Percentiles rank a stretch among this genome's conserved stretches.
Evolutionary conservation across 2,329 filamentous ascomycete genomes (phyloP).

Genomic region (Claviceps pazoutovae): DNA sequence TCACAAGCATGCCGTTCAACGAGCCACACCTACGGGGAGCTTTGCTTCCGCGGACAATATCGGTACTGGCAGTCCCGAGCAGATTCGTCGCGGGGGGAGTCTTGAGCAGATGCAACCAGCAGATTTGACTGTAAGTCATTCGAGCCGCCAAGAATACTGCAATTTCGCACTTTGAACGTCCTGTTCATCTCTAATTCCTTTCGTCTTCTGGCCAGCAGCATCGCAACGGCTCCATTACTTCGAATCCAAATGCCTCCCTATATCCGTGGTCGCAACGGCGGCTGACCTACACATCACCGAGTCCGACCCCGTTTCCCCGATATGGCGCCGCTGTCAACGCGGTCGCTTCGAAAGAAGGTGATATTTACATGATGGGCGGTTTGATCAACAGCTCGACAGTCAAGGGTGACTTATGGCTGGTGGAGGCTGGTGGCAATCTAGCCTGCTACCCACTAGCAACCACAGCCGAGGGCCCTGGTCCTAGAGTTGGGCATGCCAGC

Average conservation of each 20-base stretch:
- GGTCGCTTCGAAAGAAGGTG: conserved; percentile 85
- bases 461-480: conserved; percentile 84
- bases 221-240: conserved; percentile 36
- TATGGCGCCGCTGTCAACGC: conserved; percentile 96
- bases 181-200: not conserved
- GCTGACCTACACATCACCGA: conserved; percentile 69
- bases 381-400: conserved; percentile 90
- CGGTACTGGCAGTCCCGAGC: conserved; percentile 49
- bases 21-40: conserved; percentile 64
- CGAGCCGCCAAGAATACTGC: not conserved
- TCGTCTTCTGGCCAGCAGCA: conserved; percentile 24
- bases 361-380: conserved; percentile 95
- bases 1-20: conserved; percentile 34
- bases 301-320: conserved; percentile 80
- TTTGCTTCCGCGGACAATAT: conserved; percentile 54
- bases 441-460: conserved; percentile 85
- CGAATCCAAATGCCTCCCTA: conserved; percentile 59
- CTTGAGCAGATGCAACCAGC: conserved; percentile 31
- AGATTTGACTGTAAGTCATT: conserved; percentile 28
- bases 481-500: conserved; percentile 86
- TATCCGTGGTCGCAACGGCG: conserved; percentile 94
- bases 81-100: conserved; percentile 40
- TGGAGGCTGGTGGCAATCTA: conserved; percentile 78
- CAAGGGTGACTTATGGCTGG: conserved; percentile 95
- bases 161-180: no score